Conservation (phyloP, 805 yeast genomes). For the Nakazawaea populi region DNA sequence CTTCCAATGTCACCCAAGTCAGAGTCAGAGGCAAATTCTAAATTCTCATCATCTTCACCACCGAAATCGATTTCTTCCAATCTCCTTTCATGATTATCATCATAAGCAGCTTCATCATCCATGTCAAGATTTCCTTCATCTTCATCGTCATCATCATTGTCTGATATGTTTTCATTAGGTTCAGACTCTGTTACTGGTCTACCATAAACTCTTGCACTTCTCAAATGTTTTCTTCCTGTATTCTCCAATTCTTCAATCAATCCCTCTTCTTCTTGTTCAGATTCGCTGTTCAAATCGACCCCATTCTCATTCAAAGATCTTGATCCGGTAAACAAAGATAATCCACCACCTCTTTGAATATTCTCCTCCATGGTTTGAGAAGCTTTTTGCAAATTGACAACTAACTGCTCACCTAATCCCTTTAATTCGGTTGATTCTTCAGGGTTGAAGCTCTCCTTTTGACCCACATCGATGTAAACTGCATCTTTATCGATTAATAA, state of each 20-base stretch:
- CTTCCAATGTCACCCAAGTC: conserved; percentile 38
- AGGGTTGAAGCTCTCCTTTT: conserved; percentile 17
- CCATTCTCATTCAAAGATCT: conserved; percentile 35
- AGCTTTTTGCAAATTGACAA: conserved; percentile 74
- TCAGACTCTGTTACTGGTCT: conserved; percentile 40
- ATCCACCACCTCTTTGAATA: conserved; percentile 46
- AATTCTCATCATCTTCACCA: conserved; percentile 28
- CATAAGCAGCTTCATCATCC: conserved; percentile 23
- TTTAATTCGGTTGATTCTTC: conserved; percentile 23
- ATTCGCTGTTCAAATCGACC: conserved; percentile 31
- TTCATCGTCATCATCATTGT: conserved; percentile 36
- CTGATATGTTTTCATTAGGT: conserved; percentile 36
- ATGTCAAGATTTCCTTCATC: conserved; percentile 15
- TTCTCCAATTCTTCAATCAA: conserved; percentile 28
- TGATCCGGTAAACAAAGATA: conserved; percentile 67
- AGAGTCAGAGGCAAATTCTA: conserved; percentile 48
- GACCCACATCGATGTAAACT: conserved; percentile 82
- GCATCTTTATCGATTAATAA: conserved; percentile 96
- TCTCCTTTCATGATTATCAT: conserved; percentile 31
- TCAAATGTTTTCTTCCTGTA: conserved; percentile 59
- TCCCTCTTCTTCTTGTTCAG: conserved; percentile 31
- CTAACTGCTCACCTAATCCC: conserved; percentile 85
- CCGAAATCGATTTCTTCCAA: conserved; percentile 45
- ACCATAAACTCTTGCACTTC: conserved; percentile 57
- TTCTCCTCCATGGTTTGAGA: conserved; percentile 53